Conservation (phyloP, 345 rosid species). For the Brassica cretica region DNA sequence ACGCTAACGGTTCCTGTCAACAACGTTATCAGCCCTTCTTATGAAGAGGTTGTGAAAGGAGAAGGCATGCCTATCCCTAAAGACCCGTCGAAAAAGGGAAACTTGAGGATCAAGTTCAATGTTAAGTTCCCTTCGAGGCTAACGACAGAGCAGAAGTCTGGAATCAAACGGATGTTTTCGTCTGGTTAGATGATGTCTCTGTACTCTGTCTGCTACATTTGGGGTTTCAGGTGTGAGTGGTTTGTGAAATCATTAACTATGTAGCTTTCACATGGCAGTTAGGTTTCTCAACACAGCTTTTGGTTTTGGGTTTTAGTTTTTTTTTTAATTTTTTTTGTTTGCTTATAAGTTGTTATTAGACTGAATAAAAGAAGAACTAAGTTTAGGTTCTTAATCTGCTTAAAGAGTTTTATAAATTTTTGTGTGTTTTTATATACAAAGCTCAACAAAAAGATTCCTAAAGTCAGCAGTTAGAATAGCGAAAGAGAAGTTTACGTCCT, state of each 20-base stretch:
- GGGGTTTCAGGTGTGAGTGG: conserved; percentile 9
- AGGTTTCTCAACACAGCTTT: not conserved
- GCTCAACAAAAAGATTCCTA: not conserved
- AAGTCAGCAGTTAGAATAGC: not conserved
- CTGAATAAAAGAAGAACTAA: not conserved
- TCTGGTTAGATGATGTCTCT: conserved; percentile 22
- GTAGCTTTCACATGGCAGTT: not conserved
- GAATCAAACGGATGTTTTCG: conserved; percentile 64
- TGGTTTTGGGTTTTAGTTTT: not conserved
- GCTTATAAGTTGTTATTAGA: conserved; percentile 7
- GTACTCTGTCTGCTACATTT: conserved; percentile 21
- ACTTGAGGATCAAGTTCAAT: conserved; percentile 73
- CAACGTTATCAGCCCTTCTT: conserved; percentile 64
- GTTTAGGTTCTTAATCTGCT: conserved; percentile 8
- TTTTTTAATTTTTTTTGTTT: not conserved
- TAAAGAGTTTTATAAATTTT: not conserved
- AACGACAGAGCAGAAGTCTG: conserved; percentile 70
- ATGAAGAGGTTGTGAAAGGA: conserved; percentile 72
- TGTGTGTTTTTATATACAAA: not conserved
- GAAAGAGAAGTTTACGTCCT: too few species aligned
- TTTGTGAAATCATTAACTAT: not conserved
- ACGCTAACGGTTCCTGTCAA: conserved; percentile 55
- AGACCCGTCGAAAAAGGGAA: conserved; percentile 70
- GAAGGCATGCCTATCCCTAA: conserved; percentile 90
- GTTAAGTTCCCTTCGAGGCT: conserved; percentile 68